Conservation (phyloP, 2,329 filamentous ascomycete genomes). For the Thelonectria blattea region DNA sequence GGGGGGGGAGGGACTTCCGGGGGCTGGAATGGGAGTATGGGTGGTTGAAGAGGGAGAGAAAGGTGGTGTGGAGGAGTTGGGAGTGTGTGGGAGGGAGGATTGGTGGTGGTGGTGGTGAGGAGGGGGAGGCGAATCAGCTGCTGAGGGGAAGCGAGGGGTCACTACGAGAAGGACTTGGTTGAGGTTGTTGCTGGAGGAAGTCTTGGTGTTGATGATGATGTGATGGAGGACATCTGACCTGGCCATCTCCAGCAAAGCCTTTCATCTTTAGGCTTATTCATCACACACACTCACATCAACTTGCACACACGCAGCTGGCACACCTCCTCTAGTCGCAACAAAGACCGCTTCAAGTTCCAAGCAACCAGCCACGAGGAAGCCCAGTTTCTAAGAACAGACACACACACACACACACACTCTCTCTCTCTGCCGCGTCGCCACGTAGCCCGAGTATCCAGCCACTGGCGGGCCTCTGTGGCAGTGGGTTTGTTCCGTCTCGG, state of each 20-base stretch:
- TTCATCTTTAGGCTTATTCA: not conserved
- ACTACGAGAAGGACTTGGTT: not conserved
- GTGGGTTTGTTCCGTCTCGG: no score
- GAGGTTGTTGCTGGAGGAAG: not conserved
- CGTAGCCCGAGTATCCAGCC: no score
- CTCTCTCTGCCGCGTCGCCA: no score
- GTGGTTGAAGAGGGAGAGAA: conserved; percentile 13
- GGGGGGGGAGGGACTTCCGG: no score
- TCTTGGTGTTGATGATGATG: not conserved
- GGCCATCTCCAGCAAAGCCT: not conserved
- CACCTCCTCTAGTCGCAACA: not conserved
- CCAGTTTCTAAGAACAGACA: not conserved
- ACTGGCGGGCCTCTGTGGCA: not conserved
- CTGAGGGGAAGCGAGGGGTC: not conserved
- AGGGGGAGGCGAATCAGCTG: conserved; percentile 10
- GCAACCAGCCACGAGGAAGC: not conserved
- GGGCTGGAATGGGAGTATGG: conserved; percentile 13
- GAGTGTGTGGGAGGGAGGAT: conserved; percentile 15
- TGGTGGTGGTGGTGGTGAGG: conserved; percentile 11
- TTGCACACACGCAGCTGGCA: not conserved
- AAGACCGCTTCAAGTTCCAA: not conserved
- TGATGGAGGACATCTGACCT: not conserved
- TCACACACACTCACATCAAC: not conserved
- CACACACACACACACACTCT: no score
- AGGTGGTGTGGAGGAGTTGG: conserved; percentile 21